These are phyloP conservation scores for Asterella californica DNA, from an alignment of 225 moss, liverwort and hornwort genomes.

Conservation along the genomic window DNA sequence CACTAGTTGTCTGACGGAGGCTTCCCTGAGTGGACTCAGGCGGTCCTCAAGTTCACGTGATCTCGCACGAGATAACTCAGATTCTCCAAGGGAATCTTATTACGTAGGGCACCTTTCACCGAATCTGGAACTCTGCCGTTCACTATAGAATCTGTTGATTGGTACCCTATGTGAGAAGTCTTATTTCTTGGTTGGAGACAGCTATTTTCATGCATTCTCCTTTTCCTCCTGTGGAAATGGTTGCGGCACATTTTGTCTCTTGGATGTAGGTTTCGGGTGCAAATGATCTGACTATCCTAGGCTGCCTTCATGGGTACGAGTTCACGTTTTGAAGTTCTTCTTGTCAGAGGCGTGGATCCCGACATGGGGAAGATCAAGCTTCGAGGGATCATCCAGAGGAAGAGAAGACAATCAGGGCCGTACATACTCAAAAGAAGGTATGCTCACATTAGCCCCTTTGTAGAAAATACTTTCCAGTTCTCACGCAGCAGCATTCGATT, in stretches of 20 bases:
- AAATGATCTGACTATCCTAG: not conserved
- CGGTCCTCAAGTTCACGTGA: conserved; percentile 20
- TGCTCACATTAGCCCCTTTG: too few relatives aligned
- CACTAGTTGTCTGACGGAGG: conserved; percentile 17
- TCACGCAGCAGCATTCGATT: too few relatives aligned
- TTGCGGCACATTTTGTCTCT: not conserved
- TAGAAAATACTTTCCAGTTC: too few relatives aligned
- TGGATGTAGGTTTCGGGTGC: not conserved
- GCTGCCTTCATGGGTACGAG: not conserved
- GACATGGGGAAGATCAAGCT: conserved; percentile 22
- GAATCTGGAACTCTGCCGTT: too few relatives aligned
- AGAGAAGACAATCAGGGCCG: conserved; percentile 49
- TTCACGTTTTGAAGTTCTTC: not conserved
- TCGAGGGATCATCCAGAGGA: conserved; percentile 40
- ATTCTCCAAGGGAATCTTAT: conserved; percentile 24
- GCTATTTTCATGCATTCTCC: not conserved
- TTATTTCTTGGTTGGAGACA: not conserved
- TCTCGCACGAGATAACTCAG: conserved; percentile 19
- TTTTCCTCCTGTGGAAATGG: not conserved
- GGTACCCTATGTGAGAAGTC: too few relatives aligned
- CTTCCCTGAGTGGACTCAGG: conserved; percentile 16
- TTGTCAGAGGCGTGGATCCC: conserved; percentile 11
- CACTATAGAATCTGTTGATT: too few relatives aligned
- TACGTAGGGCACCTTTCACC: conserved; percentile 17
- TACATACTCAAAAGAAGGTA: conserved; percentile 47